Conservation (phyloP, 2,329 filamentous ascomycete species). For the Fusarium sp. region DNA sequence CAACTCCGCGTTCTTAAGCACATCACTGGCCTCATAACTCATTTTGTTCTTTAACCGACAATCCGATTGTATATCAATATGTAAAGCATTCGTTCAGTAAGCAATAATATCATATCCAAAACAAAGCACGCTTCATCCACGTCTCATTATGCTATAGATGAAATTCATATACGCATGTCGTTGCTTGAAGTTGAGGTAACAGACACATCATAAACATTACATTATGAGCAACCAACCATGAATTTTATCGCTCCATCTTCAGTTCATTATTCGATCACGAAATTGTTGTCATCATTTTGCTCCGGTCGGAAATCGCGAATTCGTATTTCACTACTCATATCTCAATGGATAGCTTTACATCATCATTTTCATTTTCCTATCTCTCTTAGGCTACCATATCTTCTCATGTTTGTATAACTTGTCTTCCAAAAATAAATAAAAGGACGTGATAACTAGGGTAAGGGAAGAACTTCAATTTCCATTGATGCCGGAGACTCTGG, state of each 20-base stretch:
- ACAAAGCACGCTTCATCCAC: not conserved
- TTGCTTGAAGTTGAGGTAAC: too few relatives aligned
- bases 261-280: not conserved
- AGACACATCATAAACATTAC: not conserved
- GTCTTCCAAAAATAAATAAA: not conserved
- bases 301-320: not conserved
- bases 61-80: too few relatives aligned
- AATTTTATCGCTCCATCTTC: not conserved
- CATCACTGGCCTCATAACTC: too few relatives aligned
- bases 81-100: too few relatives aligned
- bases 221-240: too few relatives aligned
- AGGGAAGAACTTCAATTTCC: constrained; percentile 34
- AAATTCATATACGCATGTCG: too few relatives aligned
- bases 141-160: too few relatives aligned
- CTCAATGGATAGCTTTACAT: constrained; percentile 5
- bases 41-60: too few relatives aligned
- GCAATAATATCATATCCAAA: not conserved
- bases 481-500: constrained; percentile 22
- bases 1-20: too few relatives aligned
- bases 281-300: not conserved
- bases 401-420: constrained; percentile 23
- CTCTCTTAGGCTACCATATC: constrained; percentile 6
- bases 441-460: constrained; percentile 28
- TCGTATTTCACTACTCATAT: not conserved
- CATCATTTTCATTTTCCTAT: constrained; percentile 7